Conservation (phyloP, 116 monocot species). For the Papilionanthe hybrid region DNA sequence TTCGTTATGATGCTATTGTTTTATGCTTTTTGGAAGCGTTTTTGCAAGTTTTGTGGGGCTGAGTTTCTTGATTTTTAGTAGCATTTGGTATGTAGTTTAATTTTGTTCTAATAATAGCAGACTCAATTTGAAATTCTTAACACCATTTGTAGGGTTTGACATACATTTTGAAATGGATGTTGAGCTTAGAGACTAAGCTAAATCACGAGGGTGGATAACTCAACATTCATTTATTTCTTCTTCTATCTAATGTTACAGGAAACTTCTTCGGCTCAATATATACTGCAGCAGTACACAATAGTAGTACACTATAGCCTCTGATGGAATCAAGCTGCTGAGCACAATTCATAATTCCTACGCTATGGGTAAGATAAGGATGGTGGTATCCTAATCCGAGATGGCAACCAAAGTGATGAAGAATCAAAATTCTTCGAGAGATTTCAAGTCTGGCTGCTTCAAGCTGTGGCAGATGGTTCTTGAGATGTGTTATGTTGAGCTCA, state of each 20-base stretch:
- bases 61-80: not conserved
- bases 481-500: conserved; percentile 96
- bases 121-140: too few species aligned
- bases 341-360: conserved; percentile 68
- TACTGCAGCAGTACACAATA: conserved; percentile 84
- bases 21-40: too few species aligned
- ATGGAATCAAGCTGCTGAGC: conserved; percentile 66
- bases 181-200: too few species aligned
- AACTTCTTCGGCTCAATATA: conserved; percentile 90
- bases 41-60: too few species aligned
- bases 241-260: conserved; percentile 35
- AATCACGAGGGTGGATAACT: too few species aligned
- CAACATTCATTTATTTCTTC: not conserved
- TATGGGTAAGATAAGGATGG: conserved; percentile 84
- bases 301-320: conserved; percentile 70
- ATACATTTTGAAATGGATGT: too few species aligned
- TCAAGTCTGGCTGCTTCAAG: conserved; percentile 74
- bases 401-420: conserved; percentile 61
- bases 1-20: too few species aligned
- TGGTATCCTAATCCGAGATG: conserved; percentile 73
- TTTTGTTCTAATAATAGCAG: not conserved
- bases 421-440: conserved; percentile 29
- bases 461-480: conserved; percentile 93
- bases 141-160: too few species aligned
- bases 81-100: not conserved